These are phyloP conservation scores for Diaporthe aspalathi DNA, from an alignment of 2,329 filamentous ascomycete species.

Conservation along the genomic window DNA sequence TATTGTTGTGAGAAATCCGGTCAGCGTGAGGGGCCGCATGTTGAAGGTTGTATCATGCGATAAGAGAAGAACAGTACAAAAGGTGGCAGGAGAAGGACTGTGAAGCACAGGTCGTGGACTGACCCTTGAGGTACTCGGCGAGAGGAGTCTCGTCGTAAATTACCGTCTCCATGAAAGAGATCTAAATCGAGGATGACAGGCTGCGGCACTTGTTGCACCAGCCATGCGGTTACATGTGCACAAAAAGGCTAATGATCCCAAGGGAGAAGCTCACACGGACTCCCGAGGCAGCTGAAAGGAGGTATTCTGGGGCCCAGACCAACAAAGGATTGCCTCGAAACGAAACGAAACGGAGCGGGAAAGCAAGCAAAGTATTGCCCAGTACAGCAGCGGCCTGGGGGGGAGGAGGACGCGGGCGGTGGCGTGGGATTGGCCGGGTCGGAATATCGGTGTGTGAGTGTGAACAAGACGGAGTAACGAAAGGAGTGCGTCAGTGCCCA, in stretches of 20 bases:
- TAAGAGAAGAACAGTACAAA: slow-evolving; percentile 12
- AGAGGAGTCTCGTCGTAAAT: slow-evolving; percentile 89
- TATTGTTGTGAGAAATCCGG: slow-evolving; percentile 43
- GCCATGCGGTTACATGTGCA: slow-evolving; percentile 35
- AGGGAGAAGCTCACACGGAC: slow-evolving; percentile 9
- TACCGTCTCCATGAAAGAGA: slow-evolving; percentile 80
- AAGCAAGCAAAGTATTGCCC: neutral
- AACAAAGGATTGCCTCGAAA: slow-evolving; percentile 26
- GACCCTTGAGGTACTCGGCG: slow-evolving; percentile 90
- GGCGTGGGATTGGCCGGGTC: slow-evolving; percentile 18
- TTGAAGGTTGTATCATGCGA: slow-evolving; percentile 26
- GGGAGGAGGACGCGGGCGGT: slow-evolving; percentile 2
- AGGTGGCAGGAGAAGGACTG: slow-evolving; percentile 19
- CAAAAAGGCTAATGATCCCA: slow-evolving; percentile 32
- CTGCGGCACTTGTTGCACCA: slow-evolving; percentile 33
- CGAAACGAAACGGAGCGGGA: slow-evolving; percentile 13
- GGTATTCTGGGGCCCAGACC: slow-evolving; percentile 20
- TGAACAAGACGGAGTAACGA: slow-evolving; percentile 10
- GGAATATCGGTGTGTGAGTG: slow-evolving; percentile 34
- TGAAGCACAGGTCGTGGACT: slow-evolving; percentile 43
- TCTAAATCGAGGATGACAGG: slow-evolving; percentile 28
- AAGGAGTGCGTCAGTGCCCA: slow-evolving; percentile 9
- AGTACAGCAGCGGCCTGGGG: neutral
- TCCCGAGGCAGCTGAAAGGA: slow-evolving; percentile 25
- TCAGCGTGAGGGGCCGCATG: slow-evolving; percentile 41